These are phyloP conservation scores for Puya raimondii DNA, from an alignment of 176 grass and related monocot species.

Conservation along the genomic window DNA sequence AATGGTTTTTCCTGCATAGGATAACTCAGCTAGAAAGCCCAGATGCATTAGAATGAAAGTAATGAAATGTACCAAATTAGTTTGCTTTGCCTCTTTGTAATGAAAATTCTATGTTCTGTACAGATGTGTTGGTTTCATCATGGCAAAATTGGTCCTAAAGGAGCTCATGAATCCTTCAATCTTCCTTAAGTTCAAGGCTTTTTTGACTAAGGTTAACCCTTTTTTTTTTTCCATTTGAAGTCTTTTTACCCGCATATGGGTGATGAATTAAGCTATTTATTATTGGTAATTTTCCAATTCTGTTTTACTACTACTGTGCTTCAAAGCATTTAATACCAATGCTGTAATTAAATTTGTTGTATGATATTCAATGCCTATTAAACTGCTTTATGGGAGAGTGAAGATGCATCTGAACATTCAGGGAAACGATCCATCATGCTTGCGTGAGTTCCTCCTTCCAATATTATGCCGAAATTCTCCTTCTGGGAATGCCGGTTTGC, in stretches of 20 bases:
- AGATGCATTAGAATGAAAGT: neutral
- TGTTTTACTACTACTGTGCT: too few species aligned
- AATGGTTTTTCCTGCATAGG: too few species aligned
- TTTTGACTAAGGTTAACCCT: slow-evolving; percentile 70
- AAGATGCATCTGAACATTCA: slow-evolving; percentile 12
- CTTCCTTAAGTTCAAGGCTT: slow-evolving; percentile 85
- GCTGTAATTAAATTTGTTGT: neutral
- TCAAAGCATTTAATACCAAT: too few species aligned
- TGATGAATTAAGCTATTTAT: too few species aligned
- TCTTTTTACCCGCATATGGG: neutral
- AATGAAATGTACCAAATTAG: neutral
- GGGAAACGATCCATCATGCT: slow-evolving; percentile 91
- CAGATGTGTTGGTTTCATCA: slow-evolving; percentile 94
- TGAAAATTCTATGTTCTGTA: slow-evolving; percentile 16
- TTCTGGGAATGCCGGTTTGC: slow-evolving; percentile 71
- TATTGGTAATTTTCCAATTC: too few species aligned
- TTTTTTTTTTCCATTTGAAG: slow-evolving; percentile 8
- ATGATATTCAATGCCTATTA: neutral
- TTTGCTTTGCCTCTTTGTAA: slow-evolving; percentile 7
- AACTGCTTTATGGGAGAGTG: neutral
- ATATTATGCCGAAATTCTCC: slow-evolving; percentile 56
- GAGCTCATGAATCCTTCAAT: slow-evolving; percentile 80
- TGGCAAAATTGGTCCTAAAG: slow-evolving; percentile 78
- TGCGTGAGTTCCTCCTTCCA: slow-evolving; percentile 90
- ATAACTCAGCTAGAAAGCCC: too few species aligned